Percentiles rank a stretch among this genome's conserved stretches.
Conservation (phyloP, 345 rosid genomes). For the Citrus sp. region DNA sequence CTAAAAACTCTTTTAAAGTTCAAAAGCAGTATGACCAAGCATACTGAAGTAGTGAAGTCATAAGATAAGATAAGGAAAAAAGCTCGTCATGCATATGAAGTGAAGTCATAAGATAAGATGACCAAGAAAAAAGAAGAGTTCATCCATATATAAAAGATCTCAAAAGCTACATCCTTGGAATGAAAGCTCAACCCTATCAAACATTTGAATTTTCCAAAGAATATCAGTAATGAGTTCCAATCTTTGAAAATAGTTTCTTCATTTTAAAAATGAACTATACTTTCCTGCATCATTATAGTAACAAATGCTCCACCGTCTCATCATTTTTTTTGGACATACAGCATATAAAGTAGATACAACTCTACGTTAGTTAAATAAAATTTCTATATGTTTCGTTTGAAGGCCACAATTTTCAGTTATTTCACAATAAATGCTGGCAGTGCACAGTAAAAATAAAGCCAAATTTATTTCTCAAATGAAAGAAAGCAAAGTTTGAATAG, state of each 20-base stretch:
- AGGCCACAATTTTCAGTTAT: background rate
- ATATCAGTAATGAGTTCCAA: background rate
- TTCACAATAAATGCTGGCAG: background rate
- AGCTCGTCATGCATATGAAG: background rate
- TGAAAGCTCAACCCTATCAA: background rate
- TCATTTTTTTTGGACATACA: background rate
- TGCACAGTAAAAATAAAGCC: background rate
- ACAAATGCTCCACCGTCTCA: background rate
- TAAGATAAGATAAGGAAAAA: background rate
- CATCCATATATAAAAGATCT: background rate
- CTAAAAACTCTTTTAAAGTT: background rate
- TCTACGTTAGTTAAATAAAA: background rate
- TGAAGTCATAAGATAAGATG: background rate
- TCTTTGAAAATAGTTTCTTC: background rate
- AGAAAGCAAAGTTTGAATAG: slow-evolving; percentile 1
- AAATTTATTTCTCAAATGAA: background rate
- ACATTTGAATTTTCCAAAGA: background rate
- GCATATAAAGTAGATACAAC: background rate
- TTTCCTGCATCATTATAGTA: background rate
- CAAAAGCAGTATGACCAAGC: background rate
- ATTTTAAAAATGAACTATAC: background rate
- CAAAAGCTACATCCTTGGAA: background rate
- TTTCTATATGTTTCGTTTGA: background rate
- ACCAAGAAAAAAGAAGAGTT: background rate
- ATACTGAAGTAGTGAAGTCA: background rate